These are phyloP conservation scores for Pythium periplocum DNA, from an alignment of 352 stramenopile species.

Conservation along the genomic window DNA sequence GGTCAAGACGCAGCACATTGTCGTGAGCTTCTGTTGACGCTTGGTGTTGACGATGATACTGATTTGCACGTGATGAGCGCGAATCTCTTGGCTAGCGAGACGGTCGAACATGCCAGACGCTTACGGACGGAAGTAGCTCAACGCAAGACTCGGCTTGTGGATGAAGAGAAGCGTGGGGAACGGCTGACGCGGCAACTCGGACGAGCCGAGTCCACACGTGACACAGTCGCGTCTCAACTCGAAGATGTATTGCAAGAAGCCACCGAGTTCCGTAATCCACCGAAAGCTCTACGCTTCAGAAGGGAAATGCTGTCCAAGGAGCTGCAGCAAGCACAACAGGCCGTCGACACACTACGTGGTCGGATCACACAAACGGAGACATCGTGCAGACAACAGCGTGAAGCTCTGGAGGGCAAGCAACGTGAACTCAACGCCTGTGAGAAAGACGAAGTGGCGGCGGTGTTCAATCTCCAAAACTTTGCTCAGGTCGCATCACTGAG, in stretches of 20 bases:
- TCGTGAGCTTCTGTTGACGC: slow-evolving; percentile 22
- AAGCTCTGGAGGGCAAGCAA: slow-evolving; percentile 4
- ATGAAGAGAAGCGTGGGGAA: no score
- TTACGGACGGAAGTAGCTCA: slow-evolving; percentile 11
- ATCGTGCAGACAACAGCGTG: no score
- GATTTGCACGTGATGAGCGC: slow-evolving; percentile 46
- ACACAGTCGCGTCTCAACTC: slow-evolving; percentile 10
- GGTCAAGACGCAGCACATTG: slow-evolving; percentile 17
- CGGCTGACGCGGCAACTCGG: no score
- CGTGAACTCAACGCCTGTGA: slow-evolving; percentile 21
- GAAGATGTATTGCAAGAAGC: slow-evolving; percentile 40
- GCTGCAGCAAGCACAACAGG: slow-evolving; percentile 24
- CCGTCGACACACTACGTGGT: slow-evolving; percentile 6
- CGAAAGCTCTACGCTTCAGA: slow-evolving; percentile 37
- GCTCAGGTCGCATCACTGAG: slow-evolving; percentile 31
- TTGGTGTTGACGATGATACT: slow-evolving; percentile 36
- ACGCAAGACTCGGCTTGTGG: no score
- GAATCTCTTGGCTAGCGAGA: slow-evolving; percentile 43
- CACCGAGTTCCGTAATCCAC: slow-evolving; percentile 58
- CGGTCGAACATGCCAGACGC: slow-evolving; percentile 23
- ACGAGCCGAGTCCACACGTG: not conserved
- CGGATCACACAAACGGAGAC: slow-evolving; percentile 6
- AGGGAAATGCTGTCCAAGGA: slow-evolving; percentile 23
- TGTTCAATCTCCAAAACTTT: slow-evolving; percentile 41
- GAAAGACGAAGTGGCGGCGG: slow-evolving; percentile 43